phyloP scores from a whole-genome alignment of 495 filamentous ascomycete species.

The Penicillium pulvis region DNA sequence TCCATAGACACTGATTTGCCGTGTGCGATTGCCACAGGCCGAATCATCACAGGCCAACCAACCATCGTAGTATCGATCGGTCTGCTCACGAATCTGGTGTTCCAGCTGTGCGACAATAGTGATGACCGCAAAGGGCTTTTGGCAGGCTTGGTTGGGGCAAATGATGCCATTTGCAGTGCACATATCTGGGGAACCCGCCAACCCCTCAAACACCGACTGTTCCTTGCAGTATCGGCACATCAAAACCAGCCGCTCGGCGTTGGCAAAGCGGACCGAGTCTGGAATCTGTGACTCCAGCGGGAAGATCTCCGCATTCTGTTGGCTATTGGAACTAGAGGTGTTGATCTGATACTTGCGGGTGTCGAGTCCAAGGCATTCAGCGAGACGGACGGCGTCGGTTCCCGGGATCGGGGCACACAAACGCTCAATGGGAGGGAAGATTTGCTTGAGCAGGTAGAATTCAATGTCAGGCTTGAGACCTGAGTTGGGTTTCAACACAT shows the following conservation, averaged over 20 bases:
- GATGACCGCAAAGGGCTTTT: conserved; percentile 64
- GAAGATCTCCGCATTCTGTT: conserved; percentile 64
- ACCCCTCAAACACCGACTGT: conserved; percentile 71
- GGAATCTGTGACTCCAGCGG: conserved; percentile 93
- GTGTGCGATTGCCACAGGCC: conserved; percentile 81
- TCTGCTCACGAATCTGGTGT: conserved; percentile 72
- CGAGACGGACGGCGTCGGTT: conserved; percentile 83
- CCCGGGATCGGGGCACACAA: conserved; percentile 93
- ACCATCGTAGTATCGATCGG: conserved; percentile 84
- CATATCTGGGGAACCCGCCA: conserved; percentile 56
- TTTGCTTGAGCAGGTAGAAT: conserved; percentile 97
- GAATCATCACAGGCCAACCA: conserved; percentile 91
- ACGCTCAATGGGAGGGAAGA: conserved; percentile 97
- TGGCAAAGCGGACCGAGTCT: conserved; percentile 77
- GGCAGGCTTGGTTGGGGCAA: conserved; percentile 66
- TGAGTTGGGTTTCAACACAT: conserved; percentile 75
- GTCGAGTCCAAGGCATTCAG: conserved; percentile 92
- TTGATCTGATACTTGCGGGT: conserved; percentile 79
- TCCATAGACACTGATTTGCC: conserved; percentile 91
- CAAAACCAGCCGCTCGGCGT: conserved; percentile 71
- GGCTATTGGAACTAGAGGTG: conserved; percentile 54
- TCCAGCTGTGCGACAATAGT: conserved; percentile 86
- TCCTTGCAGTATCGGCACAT: conserved; percentile 80
- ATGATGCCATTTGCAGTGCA: conserved; percentile 72
- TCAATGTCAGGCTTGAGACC: conserved; percentile 84